phyloP scores from a whole-genome alignment of 495 filamentous ascomycete genomes.

The Xylaria grammica region DNA sequence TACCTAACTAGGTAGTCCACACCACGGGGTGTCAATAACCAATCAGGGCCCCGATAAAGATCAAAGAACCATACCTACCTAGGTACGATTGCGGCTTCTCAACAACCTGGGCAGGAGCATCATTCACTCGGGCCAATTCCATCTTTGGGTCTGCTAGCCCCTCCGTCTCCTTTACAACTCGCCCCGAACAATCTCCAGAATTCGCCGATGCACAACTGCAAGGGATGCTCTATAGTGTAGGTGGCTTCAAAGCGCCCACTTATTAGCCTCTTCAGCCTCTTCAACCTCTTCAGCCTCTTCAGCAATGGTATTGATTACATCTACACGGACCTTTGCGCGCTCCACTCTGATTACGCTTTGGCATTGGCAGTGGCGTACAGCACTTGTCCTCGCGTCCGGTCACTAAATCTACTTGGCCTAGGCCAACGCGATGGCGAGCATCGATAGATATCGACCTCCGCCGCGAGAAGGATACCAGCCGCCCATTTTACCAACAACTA shows the following conservation, averaged over 20 bases:
- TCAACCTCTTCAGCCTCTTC: slow-evolving; percentile 7
- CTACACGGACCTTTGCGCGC: slow-evolving; percentile 11
- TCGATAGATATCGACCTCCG: slow-evolving; percentile 56
- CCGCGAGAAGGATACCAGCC: slow-evolving; percentile 52
- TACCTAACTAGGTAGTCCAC: too few species aligned
- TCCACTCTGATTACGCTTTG: slow-evolving; percentile 18
- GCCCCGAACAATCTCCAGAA: background rate
- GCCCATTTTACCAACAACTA: slow-evolving; percentile 34
- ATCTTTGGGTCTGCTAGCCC: background rate
- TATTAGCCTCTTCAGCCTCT: slow-evolving; percentile 8
- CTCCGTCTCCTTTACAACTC: background rate
- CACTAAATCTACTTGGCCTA: slow-evolving; percentile 17
- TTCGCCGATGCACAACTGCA: background rate
- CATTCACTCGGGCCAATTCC: background rate
- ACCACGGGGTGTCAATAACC: background rate
- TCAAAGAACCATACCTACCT: slow-evolving; percentile 12
- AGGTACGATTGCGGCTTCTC: slow-evolving; percentile 16
- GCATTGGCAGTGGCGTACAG: slow-evolving; percentile 9
- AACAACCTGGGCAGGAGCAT: background rate
- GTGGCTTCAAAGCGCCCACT: slow-evolving; percentile 10
- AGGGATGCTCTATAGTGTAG: slow-evolving; percentile 6
- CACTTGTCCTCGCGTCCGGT: background rate
- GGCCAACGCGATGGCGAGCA: slow-evolving; percentile 50
- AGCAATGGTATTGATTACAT: background rate
- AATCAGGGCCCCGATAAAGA: slow-evolving; percentile 5